Base-by-base conservation (phyloP, 352 stramenopile genomes). In the Pythium rishiriense region DNA sequence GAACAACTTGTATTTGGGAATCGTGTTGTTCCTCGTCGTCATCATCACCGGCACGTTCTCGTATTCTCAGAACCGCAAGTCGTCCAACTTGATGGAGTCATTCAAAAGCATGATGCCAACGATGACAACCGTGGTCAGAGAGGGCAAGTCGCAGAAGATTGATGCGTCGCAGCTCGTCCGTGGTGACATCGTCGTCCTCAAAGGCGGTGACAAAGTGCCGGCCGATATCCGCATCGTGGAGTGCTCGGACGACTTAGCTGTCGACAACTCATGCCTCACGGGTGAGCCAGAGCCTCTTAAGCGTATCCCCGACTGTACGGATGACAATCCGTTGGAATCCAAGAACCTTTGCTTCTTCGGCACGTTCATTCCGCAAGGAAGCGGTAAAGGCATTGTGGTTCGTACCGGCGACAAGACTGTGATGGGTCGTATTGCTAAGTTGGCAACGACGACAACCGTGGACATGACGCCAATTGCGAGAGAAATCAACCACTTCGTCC, bases 161-260 rank as follows among this genome's bases (percentile, higher is more conserved):
- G 82, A 93, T 21, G 85, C 91, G 2, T 70, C 64, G 3, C 69
- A 91, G 50, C 73, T 98, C 9, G 85, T 97, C 7, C 73, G 76
- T 33, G 93, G 93, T 29, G 93, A 98, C 66, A 75, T 98, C 19
- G 77, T 98, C 25, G 46, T 90, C 22, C 65, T 98, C 8, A 93
- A 97, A 54, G 84, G 76, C 29, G 93, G 92, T 33, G 90, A 98
- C 68, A 93, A 98, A 68, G 93, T 99, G 0, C 90, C 96, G 10
- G 96, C 96, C 6, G 97, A 99, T 69, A 82, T 99, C 26, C 90
- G 91, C 21, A 78, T 99, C 52, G 68, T 99, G n/a, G 83, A 98
- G 56, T 91, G 85, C 60, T 97, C 90, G 19, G 91, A 98, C 76
- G 92, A 98, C 56, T 75, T 98, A 39, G 82, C 94, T 22, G 88